Percentiles rank a stretch among this genome's conserved stretches.
These are phyloP conservation scores for Ceratocystis alfenasii DNA, from an alignment of 2,329 filamentous ascomycete species.

Conservation along the genomic window DNA sequence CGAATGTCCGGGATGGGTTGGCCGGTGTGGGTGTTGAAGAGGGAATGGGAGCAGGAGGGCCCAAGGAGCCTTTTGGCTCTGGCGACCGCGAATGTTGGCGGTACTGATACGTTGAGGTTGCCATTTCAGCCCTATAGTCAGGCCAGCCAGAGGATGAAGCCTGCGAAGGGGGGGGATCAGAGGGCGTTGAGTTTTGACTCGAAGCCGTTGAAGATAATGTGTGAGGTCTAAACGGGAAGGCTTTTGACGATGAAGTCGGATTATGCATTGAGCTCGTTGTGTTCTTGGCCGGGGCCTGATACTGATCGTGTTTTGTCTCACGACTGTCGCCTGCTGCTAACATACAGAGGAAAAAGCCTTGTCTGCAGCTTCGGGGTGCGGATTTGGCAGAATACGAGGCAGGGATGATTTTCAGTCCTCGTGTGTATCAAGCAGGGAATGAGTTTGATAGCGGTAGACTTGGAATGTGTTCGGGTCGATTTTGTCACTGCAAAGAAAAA, in stretches of 20 bases:
- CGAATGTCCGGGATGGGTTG: constrained; percentile 10
- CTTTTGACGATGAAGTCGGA: constrained; percentile 7
- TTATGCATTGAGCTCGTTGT: constrained; percentile 2
- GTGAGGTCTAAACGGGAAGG: constrained; percentile 12
- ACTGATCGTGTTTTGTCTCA: constrained; percentile 4
- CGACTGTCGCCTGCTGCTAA: neutral
- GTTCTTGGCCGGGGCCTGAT: constrained; percentile 8
- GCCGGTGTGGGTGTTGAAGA: constrained; percentile 13
- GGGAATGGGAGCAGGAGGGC: constrained; percentile 11
- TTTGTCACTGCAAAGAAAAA: neutral
- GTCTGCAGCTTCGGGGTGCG: neutral
- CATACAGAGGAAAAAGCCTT: constrained; percentile 8
- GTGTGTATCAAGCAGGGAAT: neutral
- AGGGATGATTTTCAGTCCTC: neutral
- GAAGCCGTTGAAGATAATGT: neutral
- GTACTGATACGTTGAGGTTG: constrained; percentile 12
- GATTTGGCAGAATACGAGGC: neutral
- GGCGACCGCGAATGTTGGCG: constrained; percentile 18
- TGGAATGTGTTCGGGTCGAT: neutral
- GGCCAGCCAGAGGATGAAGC: constrained; percentile 5
- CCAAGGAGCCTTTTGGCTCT: constrained; percentile 17
- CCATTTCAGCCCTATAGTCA: constrained; percentile 12
- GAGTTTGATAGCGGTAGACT: neutral
- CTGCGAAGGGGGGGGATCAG: neutral
- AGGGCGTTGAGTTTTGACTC: neutral